Evolutionary conservation across 345 rosid species (phyloP), one percentile per base, ranked within the genome.

Genomic region (Citrus medica): DNA sequence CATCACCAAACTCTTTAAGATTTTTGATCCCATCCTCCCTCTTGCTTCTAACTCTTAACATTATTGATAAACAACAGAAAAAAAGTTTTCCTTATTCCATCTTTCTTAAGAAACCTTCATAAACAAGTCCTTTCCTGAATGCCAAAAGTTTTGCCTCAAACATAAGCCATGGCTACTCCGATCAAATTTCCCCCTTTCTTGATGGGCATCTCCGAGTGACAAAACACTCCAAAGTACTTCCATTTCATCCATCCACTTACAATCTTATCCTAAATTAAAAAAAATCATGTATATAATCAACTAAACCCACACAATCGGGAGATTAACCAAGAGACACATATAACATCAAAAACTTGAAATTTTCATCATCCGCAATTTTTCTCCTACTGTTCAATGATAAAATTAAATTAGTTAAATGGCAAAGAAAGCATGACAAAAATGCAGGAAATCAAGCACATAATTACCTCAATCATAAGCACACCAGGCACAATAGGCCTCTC

Each of bases 401-500:
- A 53, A 72, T 5, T 32, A 72, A 72, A 56, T 13, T 40, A 56
- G 42, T 72, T 61, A 33, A 30, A 21, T 6, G 30, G 30, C 58
- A 32, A 55, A 71, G 0, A 21, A 33, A 71, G 74, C 74, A 48
- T 6, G 40, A 28, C 14, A 5, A 71, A 51, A 19, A 71, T 65
- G 22, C 0, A 65, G 68, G 21, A 17, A 32, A 65, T 7, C 19
- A 65, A 65, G 68, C 68, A 65, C 24, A 65, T 32, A 7, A 19
- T 32, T 79, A 94, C 98, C 98, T 93, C 98, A 83, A 94, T 88
- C 98, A 94, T 94, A 85, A 97, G 98, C 62, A 94, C 99, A 63
- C 98, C 98, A 76, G 99, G 98, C 99, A 97, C 93, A 2, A 94
- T 97, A 3, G 99, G 99, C 76, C 99, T 89, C 86, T 91, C 98